Evolutionary conservation across 2,329 filamentous ascomycete species (phyloP).

Genomic region (Epichloe glyceriae): DNA sequence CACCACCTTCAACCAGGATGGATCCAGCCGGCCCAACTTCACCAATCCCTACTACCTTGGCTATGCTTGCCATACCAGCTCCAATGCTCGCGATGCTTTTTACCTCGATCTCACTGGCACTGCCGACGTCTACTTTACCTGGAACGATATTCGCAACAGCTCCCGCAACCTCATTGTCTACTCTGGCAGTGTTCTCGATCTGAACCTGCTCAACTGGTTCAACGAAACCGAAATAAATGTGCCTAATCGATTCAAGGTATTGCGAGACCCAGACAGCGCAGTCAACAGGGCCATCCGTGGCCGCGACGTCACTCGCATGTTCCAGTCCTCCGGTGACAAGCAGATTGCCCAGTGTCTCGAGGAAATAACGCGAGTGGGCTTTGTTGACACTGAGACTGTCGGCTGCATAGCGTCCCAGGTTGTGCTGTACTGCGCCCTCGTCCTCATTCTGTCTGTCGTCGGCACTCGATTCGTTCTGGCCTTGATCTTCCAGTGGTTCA

Average conservation of each 20-base stretch:
- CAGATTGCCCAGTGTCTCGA: slow-evolving; percentile 74
- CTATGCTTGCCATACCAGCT: slow-evolving; percentile 77
- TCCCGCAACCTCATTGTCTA: slow-evolving; percentile 89
- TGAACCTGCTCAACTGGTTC: slow-evolving; percentile 83
- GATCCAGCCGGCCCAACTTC: slow-evolving; percentile 62
- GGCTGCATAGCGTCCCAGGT: slow-evolving; percentile 97
- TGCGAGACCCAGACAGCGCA: slow-evolving; percentile 52
- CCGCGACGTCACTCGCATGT: slow-evolving; percentile 77
- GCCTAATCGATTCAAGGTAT: slow-evolving; percentile 64
- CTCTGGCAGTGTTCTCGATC: slow-evolving; percentile 82
- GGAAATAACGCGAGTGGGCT: slow-evolving; percentile 91
- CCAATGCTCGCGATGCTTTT: slow-evolving; percentile 55
- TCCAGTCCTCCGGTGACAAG: slow-evolving; percentile 70
- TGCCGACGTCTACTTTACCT: slow-evolving; percentile 91
- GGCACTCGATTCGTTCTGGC: slow-evolving; percentile 77
- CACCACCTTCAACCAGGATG: slow-evolving; percentile 83
- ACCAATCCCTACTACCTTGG: slow-evolving; percentile 68
- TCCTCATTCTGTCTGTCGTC: slow-evolving; percentile 86
- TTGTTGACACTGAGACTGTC: slow-evolving; percentile 88
- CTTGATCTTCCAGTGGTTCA: slow-evolving; percentile 90
- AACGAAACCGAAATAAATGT: slow-evolving; percentile 66
- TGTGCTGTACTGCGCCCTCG: slow-evolving; percentile 84
- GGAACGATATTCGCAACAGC: slow-evolving; percentile 82
- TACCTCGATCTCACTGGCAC: slow-evolving; percentile 53
- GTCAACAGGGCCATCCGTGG: slow-evolving; percentile 57